Base-by-base conservation (phyloP, 2,329 filamentous ascomycete species). In the Microcyclosporella mali region DNA sequence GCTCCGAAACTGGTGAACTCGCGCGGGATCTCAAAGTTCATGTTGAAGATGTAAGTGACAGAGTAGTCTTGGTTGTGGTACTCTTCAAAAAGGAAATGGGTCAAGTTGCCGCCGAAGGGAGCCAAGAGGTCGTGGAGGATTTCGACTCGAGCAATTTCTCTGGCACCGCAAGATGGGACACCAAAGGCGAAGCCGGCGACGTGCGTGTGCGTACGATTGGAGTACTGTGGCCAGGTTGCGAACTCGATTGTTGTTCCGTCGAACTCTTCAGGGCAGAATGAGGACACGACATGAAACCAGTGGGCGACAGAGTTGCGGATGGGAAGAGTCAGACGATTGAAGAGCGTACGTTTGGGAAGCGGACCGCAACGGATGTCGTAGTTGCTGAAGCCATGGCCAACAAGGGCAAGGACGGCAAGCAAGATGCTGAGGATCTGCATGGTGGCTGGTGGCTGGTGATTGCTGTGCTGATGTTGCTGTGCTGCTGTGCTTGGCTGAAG, bases 201-300 rank as follows among this genome's bases (percentile, higher is more conserved):
- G 30, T 16, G 30, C 12, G 30, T 14, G 30, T 32, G 30, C 12
- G 30, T 32, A 6, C 15, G 30, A 12, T 37, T 37, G 19, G 19
- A 18, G 16, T 37, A 37, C 12, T 37, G 35, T 6, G 35, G 25
- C 35, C 35, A 37, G 35, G 19, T 37, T n/a, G 35, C 35, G 35
- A 37, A 25, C 19, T 37, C 35, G 21, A 37, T 15, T 17, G 30
- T 6, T 4, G 30, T 32, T 4, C 30, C 12, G 30, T 32, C n/a
- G 30, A 32, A 16, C 12, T n/a, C 30, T 4, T n/a, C 30, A 6
- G 30, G 30, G 30, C 15, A 16, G 30, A 6, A 6, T 32, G 21
- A 9, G 21, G 4, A 25, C 6, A 6, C 9, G 21, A 25, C 21
- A 9, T 25, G 21, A 9, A 25, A 25, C 6, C 4, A 25, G 21